Evolutionary conservation across 1,284 basidiomycete species (phyloP).

Genomic region (Moniliella sp.): DNA sequence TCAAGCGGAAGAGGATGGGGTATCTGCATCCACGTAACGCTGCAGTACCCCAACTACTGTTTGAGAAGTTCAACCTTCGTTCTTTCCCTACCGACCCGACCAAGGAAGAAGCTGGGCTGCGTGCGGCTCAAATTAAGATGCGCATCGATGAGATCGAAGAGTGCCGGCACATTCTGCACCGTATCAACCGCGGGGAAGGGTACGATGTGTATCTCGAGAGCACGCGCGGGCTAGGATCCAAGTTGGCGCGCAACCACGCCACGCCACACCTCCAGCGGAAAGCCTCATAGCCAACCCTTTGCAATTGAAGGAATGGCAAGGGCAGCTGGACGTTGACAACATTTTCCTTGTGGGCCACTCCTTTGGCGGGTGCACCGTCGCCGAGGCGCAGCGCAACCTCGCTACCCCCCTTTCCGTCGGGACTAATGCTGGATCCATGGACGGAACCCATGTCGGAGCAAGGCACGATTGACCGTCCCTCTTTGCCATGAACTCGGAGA

Average conservation of each 20-base stretch:
- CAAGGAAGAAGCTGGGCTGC: constrained; percentile 35
- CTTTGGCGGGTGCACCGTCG: constrained; percentile 27
- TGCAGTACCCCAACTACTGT: constrained; percentile 20
- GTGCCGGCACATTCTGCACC: constrained; percentile 31
- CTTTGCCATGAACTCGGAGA: constrained; percentile 19
- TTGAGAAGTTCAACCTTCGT: constrained; percentile 31
- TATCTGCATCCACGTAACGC: too few species aligned
- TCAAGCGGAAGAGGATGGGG: too few species aligned
- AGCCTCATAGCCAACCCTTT: too few species aligned
- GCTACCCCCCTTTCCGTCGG: constrained; percentile 8
- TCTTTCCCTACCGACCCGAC: constrained; percentile 18
- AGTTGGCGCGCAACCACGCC: constrained; percentile 5
- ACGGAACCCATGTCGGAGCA: constrained; percentile 16
- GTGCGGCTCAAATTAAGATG: constrained; percentile 38
- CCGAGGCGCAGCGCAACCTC: constrained; percentile 10
- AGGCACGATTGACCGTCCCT: constrained; percentile 7
- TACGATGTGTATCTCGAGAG: constrained; percentile 11
- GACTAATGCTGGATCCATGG: constrained; percentile 19
- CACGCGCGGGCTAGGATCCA: constrained; percentile 12
- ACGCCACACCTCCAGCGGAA: constrained; percentile 1
- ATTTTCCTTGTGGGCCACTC: constrained; percentile 19
- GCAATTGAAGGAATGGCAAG: constrained; percentile 14
- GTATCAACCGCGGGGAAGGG: constrained; percentile 24
- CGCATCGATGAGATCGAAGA: constrained; percentile 37
- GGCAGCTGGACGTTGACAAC: constrained; percentile 12